A percentile compares a stretch with the other conserved stretches of the same genome.
Evolutionary conservation across 306 rosid genomes (phyloP).

Genomic region (Fagus sylvatica): DNA sequence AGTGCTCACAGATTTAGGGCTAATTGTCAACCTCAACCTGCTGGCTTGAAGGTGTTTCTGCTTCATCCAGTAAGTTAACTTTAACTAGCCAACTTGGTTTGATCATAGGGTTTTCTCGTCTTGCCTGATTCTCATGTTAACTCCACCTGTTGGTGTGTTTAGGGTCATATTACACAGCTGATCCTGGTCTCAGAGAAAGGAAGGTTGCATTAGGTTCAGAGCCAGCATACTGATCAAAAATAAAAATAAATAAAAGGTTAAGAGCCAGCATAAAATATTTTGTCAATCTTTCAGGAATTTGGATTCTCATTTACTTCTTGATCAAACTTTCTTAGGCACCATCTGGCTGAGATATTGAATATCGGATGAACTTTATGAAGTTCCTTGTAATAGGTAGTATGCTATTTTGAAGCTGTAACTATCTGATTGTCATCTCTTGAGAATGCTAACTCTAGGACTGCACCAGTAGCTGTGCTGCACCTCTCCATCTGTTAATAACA

Average conservation of each 20-base stretch:
- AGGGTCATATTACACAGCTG: constrained; percentile 32
- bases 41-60: constrained; percentile 69
- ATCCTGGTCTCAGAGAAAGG: constrained; percentile 26
- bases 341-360: constrained; percentile 12
- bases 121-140: constrained; percentile 42
- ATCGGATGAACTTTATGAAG: neutral
- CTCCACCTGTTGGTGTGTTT: constrained; percentile 45
- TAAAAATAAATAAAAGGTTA: no score
- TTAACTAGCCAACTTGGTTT: constrained; percentile 51
- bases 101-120: constrained; percentile 52
- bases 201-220: constrained; percentile 43
- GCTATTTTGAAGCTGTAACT: constrained; percentile 6
- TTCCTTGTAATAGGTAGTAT: constrained; percentile 13
- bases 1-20: constrained; percentile 73
- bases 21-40: constrained; percentile 67
- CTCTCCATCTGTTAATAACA: neutral
- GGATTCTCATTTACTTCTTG: neutral
- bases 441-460: neutral
- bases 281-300: constrained; percentile 6
- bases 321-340: neutral
- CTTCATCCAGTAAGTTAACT: constrained; percentile 76
- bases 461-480: neutral
- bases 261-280: constrained; percentile 7
- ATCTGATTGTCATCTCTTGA: neutral
- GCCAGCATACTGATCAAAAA: neutral